Evolutionary conservation across 805 yeast species (phyloP), one percentile per base, ranked within the genome.

Genomic region (Saccharomycopsis olivae): DNA sequence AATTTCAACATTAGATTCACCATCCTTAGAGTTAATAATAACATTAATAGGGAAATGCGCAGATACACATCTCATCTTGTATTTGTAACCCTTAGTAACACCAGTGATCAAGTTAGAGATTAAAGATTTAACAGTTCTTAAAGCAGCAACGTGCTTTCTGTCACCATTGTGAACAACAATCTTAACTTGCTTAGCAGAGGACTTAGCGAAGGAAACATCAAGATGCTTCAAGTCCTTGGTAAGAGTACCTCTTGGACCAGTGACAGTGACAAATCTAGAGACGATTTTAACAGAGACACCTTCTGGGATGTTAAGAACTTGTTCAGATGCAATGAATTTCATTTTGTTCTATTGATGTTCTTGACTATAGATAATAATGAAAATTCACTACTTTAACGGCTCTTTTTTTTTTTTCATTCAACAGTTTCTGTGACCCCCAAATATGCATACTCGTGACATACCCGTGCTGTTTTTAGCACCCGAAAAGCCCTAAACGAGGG

Each of bases 21-120:
- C 85, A 46, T 89, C 89, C 60, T 74, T 71, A 53, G 83, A 85
- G 64, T 83, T 65, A 55, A 87, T 68, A 76, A 88, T 89, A 56
- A 92, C 96, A 73, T 92, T 92, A 73, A 94, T 92, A 68, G 98
- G 99, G 95, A 92, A 92, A 85, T 92, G 98, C 80, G 98, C 99
- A 66, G 89, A 94, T 53, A 92, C 98, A 69, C 86, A 88, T 78
- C 97, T 87, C 96, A 92, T 82, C 84, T 92, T 92, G 92, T 92
- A 92, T 73, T 84, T 79, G 94, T 72, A 89, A 71, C 97, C 98
- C 75, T 79, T 79, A 67, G 98, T 92, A 65, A 92, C 98, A 83
- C 99, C 99, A 56, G 83, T 84, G 71, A 92, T 68, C 78, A 92
- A 70, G 84, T 92, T 92, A 64, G 85, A 64, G 60, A 92, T 75